Conservation (phyloP, 257 asterid species). For the Thymus mandschuricus region DNA sequence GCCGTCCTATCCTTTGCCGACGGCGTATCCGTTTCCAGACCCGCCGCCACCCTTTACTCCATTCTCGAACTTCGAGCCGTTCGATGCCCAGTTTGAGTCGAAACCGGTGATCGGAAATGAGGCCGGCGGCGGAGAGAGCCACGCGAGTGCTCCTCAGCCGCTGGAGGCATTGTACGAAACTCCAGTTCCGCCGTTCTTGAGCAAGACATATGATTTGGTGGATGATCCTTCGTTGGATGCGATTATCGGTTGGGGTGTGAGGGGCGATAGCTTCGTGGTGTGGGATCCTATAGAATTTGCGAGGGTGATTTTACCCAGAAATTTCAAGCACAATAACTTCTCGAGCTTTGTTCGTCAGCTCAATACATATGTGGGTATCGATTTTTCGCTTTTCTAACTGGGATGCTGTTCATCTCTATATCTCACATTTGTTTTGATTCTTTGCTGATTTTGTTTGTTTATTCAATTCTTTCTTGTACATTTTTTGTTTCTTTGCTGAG, state of each 20-base stretch:
- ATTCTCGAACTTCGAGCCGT: constrained; percentile 40
- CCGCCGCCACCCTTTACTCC: constrained; percentile 27
- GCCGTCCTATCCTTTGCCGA: constrained; percentile 3
- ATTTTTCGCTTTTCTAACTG: constrained; percentile 26
- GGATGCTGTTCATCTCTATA: constrained; percentile 31
- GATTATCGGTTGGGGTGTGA: constrained; percentile 68
- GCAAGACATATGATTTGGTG: constrained; percentile 80
- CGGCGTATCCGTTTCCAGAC: constrained; percentile 29
- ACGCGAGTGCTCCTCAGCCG: constrained; percentile 53
- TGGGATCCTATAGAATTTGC: constrained; percentile 79
- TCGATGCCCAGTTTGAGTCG: constrained; percentile 29
- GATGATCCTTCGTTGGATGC: constrained; percentile 68
- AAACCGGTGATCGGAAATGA: not conserved
- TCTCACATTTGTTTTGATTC: not conserved
- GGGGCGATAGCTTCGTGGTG: constrained; percentile 76
- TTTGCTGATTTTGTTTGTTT: constrained; percentile 16
- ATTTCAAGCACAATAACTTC: constrained; percentile 91
- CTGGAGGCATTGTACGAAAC: constrained; percentile 56
- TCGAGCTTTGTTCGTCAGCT: constrained; percentile 97
- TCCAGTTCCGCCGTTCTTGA: constrained; percentile 73
- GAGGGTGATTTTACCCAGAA: constrained; percentile 59
- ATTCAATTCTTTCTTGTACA: constrained; percentile 6
- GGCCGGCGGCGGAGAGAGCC: constrained; percentile 15
- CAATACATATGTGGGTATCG: constrained; percentile 88
- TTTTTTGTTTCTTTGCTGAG: constrained; percentile 12